phyloP scores from a whole-genome alignment of 352 stramenopile species.

The Globisporangium cystogenes region DNA sequence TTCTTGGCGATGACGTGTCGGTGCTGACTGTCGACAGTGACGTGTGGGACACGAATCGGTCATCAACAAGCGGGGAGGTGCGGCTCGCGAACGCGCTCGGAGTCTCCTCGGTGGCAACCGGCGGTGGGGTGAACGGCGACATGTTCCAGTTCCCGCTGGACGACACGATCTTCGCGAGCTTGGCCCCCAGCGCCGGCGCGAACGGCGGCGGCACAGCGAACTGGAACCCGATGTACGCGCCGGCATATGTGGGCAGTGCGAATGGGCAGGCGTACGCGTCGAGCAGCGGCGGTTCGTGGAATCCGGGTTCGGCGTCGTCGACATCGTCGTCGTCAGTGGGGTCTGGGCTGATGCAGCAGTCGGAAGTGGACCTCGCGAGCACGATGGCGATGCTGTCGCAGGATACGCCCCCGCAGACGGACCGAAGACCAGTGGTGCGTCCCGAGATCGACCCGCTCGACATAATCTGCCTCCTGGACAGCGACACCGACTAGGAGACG shows the following conservation, averaged over 20 bases:
- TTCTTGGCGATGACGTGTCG: conserved; percentile 54
- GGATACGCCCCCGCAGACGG: conserved; percentile 45
- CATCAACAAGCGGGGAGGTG: conserved; percentile 19
- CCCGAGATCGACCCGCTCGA: conserved; percentile 33
- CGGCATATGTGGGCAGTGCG: conserved; percentile 18
- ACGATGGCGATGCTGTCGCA: conserved; percentile 61
- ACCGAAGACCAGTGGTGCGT: conserved; percentile 19
- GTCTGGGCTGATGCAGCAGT: conserved; percentile 16
- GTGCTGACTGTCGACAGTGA: conserved; percentile 65
- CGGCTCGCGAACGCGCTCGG: conserved; percentile 11
- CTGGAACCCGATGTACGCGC: conserved; percentile 29
- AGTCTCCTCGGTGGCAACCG: conserved; percentile 1
- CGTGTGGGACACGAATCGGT: conserved; percentile 43
- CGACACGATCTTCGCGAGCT: conserved; percentile 38
- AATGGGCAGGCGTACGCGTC: conserved; percentile 6
- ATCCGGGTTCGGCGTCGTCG: conserved; percentile 4
- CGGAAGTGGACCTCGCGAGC: conserved; percentile 43
- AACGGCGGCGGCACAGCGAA: conserved; percentile 16
- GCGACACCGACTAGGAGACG: conserved; percentile 4
- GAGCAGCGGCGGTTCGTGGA: conserved; percentile 6
- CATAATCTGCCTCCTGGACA: conserved; percentile 78
- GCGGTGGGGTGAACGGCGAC: conserved; percentile 12
- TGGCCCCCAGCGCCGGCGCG: conserved; percentile 18
- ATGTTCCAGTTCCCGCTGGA: conserved; percentile 59
- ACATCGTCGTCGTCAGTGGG: conserved; percentile 1